phyloP scores from a whole-genome alignment of 768 basidiomycete species.

The Russula sp. region DNA sequence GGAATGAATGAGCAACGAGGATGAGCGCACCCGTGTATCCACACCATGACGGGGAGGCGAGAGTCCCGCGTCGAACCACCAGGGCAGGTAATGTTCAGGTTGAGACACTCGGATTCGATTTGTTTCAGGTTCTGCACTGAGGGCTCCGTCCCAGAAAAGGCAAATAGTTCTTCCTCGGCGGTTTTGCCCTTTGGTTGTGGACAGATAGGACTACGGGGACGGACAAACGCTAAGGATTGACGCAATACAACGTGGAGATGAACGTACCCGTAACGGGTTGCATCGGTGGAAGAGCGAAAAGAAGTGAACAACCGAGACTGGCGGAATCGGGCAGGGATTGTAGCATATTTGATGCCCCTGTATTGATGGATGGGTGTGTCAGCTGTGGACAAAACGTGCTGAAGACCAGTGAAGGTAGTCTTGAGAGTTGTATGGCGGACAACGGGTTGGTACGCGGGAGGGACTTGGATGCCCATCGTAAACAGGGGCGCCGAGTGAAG shows the following conservation, averaged over 20 bases:
- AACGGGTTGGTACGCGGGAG: constrained; percentile 32
- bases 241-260: not conserved
- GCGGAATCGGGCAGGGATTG: constrained; percentile 69
- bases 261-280: constrained; percentile 63
- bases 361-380: constrained; percentile 64
- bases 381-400: constrained; percentile 57
- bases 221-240: not conserved
- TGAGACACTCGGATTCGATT: constrained; percentile 77
- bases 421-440: constrained; percentile 54
- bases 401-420: constrained; percentile 64
- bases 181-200: constrained; percentile 55
- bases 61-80: constrained; percentile 52
- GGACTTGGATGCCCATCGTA: constrained; percentile 21
- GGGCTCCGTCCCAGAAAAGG: constrained; percentile 50
- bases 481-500: constrained; percentile 4
- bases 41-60: constrained; percentile 72
- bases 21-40: constrained; percentile 73
- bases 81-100: constrained; percentile 77
- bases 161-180: constrained; percentile 61
- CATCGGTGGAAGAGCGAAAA: constrained; percentile 58
- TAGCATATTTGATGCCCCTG: constrained; percentile 75
- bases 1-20: constrained; percentile 4
- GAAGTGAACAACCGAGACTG: constrained; percentile 61
- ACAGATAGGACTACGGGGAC: constrained; percentile 59
- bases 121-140: constrained; percentile 57